phyloP scores from a whole-genome alignment of 805 yeast genomes.

The Metschnikowia matae region DNA sequence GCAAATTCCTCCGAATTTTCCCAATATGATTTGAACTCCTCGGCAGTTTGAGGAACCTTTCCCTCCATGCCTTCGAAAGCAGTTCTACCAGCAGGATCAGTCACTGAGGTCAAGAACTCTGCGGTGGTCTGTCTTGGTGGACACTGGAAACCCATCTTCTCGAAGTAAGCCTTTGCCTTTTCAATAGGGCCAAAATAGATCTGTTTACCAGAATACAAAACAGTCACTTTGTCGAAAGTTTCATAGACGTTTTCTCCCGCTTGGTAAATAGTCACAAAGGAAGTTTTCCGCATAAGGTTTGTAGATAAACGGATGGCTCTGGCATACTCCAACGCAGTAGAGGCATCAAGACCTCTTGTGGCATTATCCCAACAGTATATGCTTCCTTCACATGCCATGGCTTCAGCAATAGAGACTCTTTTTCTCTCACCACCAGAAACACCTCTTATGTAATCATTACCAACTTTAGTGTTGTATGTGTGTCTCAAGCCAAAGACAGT shows the following conservation, averaged over 20 bases:
- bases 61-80: constrained; percentile 45
- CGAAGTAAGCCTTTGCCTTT: constrained; percentile 54
- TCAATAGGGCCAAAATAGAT: constrained; percentile 59
- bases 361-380: constrained; percentile 34
- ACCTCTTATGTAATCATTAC: constrained; percentile 39
- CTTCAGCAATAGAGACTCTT: constrained; percentile 28
- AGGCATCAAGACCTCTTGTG: constrained; percentile 32
- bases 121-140: constrained; percentile 68
- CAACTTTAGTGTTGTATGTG: constrained; percentile 28
- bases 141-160: constrained; percentile 59
- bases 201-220: constrained; percentile 40
- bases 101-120: constrained; percentile 65
- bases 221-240: constrained; percentile 30
- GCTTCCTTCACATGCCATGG: constrained; percentile 17
- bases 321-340: constrained; percentile 31
- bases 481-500: constrained; percentile 31
- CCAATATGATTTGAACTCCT: constrained; percentile 63
- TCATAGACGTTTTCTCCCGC: constrained; percentile 29
- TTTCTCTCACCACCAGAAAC: constrained; percentile 40
- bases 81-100: constrained; percentile 61
- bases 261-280: constrained; percentile 22
- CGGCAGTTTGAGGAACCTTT: constrained; percentile 56
- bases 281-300: constrained; percentile 15
- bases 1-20: constrained; percentile 35
- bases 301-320: constrained; percentile 28